Conservation (phyloP, 2,329 filamentous ascomycete species). For the Talaromyces sp. region DNA sequence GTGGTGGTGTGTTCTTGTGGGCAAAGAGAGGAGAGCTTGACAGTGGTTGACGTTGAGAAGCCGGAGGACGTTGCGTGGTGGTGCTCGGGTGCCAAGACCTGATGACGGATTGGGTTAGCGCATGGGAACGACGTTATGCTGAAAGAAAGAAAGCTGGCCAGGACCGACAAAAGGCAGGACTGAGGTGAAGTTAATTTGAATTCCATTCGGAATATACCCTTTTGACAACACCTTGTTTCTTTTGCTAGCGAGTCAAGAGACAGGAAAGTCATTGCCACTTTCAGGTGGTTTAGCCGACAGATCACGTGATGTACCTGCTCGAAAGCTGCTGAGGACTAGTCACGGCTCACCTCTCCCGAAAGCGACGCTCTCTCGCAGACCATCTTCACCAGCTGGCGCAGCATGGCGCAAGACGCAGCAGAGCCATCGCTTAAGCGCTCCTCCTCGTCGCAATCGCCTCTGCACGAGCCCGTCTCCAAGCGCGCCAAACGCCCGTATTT, state of each 20-base stretch:
- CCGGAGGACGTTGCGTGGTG: slow-evolving; percentile 12
- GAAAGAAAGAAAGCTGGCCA: background rate
- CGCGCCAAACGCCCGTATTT: slow-evolving; percentile 35
- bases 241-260: background rate
- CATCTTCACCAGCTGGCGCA: slow-evolving; percentile 6
- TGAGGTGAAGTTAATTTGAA: background rate
- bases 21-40: background rate
- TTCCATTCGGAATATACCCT: background rate
- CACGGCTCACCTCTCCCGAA: background rate
- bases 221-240: background rate
- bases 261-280: background rate
- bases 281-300: background rate
- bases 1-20: background rate
- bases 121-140: background rate
- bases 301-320: slow-evolving; percentile 21
- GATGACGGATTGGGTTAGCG: background rate
- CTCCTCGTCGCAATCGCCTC: slow-evolving; percentile 18
- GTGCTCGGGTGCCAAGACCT: slow-evolving; percentile 9
- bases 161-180: background rate
- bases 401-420: slow-evolving; percentile 21
- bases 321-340: too few species aligned
- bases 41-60: slow-evolving; percentile 7
- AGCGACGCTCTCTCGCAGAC: background rate
- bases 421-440: slow-evolving; percentile 28
- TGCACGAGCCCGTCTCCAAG: slow-evolving; percentile 21